Conservation (phyloP, 2,329 filamentous ascomycete species). For the Claviceps digitariae region DNA sequence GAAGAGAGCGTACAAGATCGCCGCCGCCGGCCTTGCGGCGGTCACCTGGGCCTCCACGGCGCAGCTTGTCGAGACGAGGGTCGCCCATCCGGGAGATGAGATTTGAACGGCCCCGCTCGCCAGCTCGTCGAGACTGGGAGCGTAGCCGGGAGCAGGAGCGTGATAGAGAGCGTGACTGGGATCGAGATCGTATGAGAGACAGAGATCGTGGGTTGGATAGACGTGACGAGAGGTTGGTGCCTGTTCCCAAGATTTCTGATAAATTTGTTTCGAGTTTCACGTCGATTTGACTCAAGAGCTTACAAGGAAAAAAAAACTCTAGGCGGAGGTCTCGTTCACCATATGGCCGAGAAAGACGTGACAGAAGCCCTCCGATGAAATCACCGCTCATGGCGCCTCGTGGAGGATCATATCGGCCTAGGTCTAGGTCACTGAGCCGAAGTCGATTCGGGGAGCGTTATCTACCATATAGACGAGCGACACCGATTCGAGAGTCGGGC, state of each 20-base stretch:
- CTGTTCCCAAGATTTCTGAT: neutral
- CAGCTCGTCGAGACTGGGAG: constrained; percentile 23
- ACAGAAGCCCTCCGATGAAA: constrained; percentile 18
- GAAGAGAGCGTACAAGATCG: constrained; percentile 24
- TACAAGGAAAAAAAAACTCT: neutral
- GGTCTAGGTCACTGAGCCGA: constrained; percentile 31
- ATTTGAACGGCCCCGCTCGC: constrained; percentile 25
- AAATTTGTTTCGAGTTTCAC: neutral
- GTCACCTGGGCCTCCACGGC: constrained; percentile 22
- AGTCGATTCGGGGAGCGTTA: constrained; percentile 33
- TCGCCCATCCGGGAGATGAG: constrained; percentile 23
- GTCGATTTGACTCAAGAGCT: neutral
- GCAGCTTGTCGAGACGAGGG: constrained; percentile 23
- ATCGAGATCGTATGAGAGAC: constrained; percentile 16
- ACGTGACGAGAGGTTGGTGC: constrained; percentile 26
- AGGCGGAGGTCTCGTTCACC: constrained; percentile 44
- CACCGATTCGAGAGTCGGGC: constrained; percentile 34
- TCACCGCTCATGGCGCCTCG: constrained; percentile 17
- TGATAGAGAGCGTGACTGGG: constrained; percentile 19
- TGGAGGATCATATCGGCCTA: constrained; percentile 36
- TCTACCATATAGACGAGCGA: constrained; percentile 31
- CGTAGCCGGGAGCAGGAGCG: constrained; percentile 19
- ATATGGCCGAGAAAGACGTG: constrained; percentile 31
- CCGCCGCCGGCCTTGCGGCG: constrained; percentile 19
- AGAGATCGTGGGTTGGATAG: constrained; percentile 23